Base-by-base conservation (phyloP, 441 rosid genomes). In the Adansonia madagascariensis region DNA sequence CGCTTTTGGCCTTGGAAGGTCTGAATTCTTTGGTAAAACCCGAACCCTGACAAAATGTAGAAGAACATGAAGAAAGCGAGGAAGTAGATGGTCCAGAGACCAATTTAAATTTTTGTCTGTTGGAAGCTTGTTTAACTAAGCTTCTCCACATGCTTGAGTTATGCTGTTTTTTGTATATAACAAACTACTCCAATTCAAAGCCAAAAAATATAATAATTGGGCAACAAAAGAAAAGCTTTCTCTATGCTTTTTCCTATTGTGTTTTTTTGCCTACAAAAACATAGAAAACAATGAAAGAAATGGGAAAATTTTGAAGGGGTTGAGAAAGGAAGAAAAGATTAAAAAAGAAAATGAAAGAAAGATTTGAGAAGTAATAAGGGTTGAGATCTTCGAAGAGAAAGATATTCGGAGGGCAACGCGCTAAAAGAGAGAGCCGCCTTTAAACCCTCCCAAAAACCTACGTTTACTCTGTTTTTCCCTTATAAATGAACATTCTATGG, bases 401-500 rank as follows among this genome's bases (percentile, higher is more conserved):
- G 44, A 24, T 11, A 27, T 14, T 7, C 27, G 15, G 12, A 71
- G 20, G 68, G 55, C 65, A 67, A 59, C 61, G 70, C 39, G 52
- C 17, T 61, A 52, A 74, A 47, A n/a, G 62, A 24, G 78, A 46
- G 20, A 81, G 95, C 96, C 93, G 96, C 93, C 93, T 65, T 60
- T 83, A 94, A 94, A 92, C 97, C 98, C 94, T 85, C 74, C 92
- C 65, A 80, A 91, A 91, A 91, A 87, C 95, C 94, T 86, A 81
- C 43, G 77, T 20, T 10, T 12, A 18, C 17, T 41, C 71, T 55
- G 20, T 72, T 31, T n/a, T 71, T 46, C 64, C 46, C 64, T 52
- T 9, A 55, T 22, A 14, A 14, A 63, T 35, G 41, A 17, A 61
- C 7, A 11, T 31, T 67, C 70, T 56, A 56, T 61, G 72, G 66